These are phyloP conservation scores for Dictyostelium firmibasis DNA, from an alignment of 78 protist genomes.

Conservation along the genomic window DNA sequence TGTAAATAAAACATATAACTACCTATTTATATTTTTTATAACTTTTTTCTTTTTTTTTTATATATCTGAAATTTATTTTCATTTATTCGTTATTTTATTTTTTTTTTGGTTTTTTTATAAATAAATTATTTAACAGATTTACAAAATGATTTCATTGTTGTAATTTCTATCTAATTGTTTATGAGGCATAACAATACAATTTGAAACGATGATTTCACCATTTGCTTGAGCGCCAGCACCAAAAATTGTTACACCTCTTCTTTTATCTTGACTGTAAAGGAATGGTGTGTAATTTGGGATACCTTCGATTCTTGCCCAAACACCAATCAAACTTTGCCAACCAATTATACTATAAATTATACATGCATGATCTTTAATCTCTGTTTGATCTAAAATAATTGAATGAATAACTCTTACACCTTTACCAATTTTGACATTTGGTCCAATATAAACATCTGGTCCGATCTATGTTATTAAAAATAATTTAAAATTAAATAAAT, in stretches of 20 bases:
- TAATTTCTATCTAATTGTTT: slow-evolving; percentile 73
- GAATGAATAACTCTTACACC: slow-evolving; percentile 84
- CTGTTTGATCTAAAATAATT: slow-evolving; percentile 71
- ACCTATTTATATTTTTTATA: too few relatives aligned
- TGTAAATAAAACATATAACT: too few relatives aligned
- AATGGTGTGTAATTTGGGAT: slow-evolving; percentile 53
- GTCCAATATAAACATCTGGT: slow-evolving; percentile 82
- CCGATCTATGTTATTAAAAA: slow-evolving; percentile 60
- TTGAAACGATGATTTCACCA: slow-evolving; percentile 62
- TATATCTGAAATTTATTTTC: too few relatives aligned
- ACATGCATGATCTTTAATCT: slow-evolving; percentile 75
- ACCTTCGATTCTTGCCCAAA: slow-evolving; percentile 86
- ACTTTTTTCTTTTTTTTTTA: too few relatives aligned
- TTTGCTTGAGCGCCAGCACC: slow-evolving; percentile 78
- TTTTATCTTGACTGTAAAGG: slow-evolving; percentile 53
- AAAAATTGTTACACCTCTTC: slow-evolving; percentile 79
- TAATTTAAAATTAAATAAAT: neutral
- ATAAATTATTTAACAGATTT: neutral
- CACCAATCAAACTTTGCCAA: slow-evolving; percentile 71
- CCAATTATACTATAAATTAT: slow-evolving; percentile 78
- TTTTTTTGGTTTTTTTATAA: neutral
- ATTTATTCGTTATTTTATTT: too few relatives aligned
- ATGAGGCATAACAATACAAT: slow-evolving; percentile 85
- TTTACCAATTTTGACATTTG: slow-evolving; percentile 78
- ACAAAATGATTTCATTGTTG: slow-evolving; percentile 73